Conservation (phyloP, 352 stramenopile genomes). For the Elongisporangium undulatum region DNA sequence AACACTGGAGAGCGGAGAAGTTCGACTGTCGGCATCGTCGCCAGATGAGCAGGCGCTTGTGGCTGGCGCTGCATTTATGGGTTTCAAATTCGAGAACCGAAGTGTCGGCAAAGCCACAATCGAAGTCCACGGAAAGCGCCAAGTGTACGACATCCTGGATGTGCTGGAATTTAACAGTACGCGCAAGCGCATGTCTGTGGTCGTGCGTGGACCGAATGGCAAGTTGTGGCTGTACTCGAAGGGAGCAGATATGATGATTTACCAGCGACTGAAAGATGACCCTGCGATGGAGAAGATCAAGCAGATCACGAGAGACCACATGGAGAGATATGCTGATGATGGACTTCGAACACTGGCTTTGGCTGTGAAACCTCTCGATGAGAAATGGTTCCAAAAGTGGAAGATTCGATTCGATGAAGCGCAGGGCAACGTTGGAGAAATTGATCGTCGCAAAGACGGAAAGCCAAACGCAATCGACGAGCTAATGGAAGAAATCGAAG, state of each 20-base stretch:
- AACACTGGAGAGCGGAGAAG: conserved; percentile 53
- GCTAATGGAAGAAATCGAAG: conserved; percentile 82
- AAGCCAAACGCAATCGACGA: conserved; percentile 73
- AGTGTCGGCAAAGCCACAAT: conserved; percentile 46
- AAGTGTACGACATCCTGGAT: conserved; percentile 58
- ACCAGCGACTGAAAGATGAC: conserved; percentile 64
- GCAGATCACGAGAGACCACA: conserved; percentile 63
- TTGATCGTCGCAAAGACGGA: conserved; percentile 79
- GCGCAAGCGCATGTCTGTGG: conserved; percentile 72
- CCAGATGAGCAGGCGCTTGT: conserved; percentile 86
- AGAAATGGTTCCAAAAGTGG: conserved; percentile 74
- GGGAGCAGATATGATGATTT: conserved; percentile 93
- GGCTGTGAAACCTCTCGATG: conserved; percentile 60
- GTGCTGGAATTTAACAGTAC: conserved; percentile 81
- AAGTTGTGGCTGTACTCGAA: conserved; percentile 77
- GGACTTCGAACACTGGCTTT: conserved; percentile 83
- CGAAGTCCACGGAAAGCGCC: conserved; percentile 37
- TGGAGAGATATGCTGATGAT: conserved; percentile 82
- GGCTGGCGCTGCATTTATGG: conserved; percentile 55
- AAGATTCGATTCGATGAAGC: conserved; percentile 68
- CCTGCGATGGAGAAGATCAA: conserved; percentile 43
- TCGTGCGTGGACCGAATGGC: conserved; percentile 50
- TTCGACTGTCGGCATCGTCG: conserved; percentile 69
- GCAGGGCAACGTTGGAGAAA: conserved; percentile 55
- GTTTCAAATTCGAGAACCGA: conserved; percentile 66